phyloP scores from a whole-genome alignment of 116 monocot genomes.

The Posidonia oceanica region DNA sequence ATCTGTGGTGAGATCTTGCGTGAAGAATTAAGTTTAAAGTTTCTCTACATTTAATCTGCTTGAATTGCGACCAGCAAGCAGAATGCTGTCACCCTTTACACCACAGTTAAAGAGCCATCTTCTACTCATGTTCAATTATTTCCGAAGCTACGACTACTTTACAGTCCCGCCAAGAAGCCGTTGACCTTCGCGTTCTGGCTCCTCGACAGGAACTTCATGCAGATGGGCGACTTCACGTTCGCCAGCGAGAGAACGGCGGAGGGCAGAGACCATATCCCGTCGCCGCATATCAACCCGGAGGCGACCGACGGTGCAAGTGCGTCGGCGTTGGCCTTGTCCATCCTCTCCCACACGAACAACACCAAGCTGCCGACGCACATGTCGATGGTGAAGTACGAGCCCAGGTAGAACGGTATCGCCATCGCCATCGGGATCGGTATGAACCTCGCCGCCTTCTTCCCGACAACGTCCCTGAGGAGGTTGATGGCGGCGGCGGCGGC shows the following conservation, averaged over 20 bases:
- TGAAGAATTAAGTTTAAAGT: too few species aligned
- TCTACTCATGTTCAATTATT: too few species aligned
- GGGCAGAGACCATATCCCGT: slow-evolving; percentile 54
- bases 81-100: too few species aligned
- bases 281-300: slow-evolving; percentile 62
- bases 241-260: slow-evolving; percentile 36
- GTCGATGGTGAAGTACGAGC: slow-evolving; percentile 50
- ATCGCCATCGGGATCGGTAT: slow-evolving; percentile 73
- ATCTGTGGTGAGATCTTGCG: too few species aligned
- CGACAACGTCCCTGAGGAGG: slow-evolving; percentile 22
- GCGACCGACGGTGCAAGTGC: slow-evolving; percentile 42
- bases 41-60: too few species aligned
- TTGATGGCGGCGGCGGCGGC: slow-evolving; percentile 23
- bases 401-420: slow-evolving; percentile 67
- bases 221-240: slow-evolving; percentile 46
- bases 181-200: slow-evolving; percentile 28
- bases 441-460: slow-evolving; percentile 20
- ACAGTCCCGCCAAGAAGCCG: slow-evolving; percentile 11
- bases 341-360: slow-evolving; percentile 37
- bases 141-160: too few species aligned
- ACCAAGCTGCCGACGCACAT: slow-evolving; percentile 58
- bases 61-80: too few species aligned
- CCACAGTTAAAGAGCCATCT: too few species aligned
- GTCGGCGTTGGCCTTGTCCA: slow-evolving; percentile 30
- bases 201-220: slow-evolving; percentile 66